These are phyloP conservation scores for Diaporthe australafricana DNA, from an alignment of 2,329 filamentous ascomycete species.

Conservation along the genomic window DNA sequence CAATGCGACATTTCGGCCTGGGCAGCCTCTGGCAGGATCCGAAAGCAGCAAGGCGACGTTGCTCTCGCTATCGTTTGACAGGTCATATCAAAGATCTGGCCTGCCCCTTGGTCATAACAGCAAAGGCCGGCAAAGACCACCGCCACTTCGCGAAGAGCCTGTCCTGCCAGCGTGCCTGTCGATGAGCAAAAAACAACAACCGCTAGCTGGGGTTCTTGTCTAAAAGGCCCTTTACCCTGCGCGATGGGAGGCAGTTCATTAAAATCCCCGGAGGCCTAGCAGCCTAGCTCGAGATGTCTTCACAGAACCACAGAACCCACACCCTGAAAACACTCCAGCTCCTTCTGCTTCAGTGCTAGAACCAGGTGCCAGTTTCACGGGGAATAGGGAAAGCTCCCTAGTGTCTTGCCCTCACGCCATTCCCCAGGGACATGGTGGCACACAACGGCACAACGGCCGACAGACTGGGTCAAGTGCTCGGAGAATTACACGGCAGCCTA, in stretches of 20 bases:
- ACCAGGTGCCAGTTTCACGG: background rate
- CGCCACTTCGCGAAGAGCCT: background rate
- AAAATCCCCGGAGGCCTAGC: background rate
- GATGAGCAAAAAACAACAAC: too few species aligned
- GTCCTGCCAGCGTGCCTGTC: too few species aligned
- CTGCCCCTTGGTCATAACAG: slow-evolving; percentile 17
- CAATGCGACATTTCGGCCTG: background rate
- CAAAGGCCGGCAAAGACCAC: background rate
- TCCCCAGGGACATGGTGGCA: background rate
- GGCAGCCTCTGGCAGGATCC: slow-evolving; percentile 14
- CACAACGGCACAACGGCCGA: slow-evolving; percentile 4
- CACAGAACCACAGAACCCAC: background rate
- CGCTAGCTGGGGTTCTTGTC: background rate
- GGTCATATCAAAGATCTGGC: slow-evolving; percentile 10
- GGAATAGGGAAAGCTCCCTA: background rate
- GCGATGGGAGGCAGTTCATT: background rate
- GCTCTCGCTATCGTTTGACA: slow-evolving; percentile 4
- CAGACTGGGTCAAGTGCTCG: background rate
- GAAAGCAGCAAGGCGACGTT: slow-evolving; percentile 14
- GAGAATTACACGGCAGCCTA: background rate
- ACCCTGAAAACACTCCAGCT: background rate
- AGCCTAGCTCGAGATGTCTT: background rate
- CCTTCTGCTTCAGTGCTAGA: background rate
- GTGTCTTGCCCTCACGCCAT: background rate
- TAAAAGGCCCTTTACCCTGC: background rate